Evolutionary conservation across 2,329 filamentous ascomycete species (phyloP).

Genomic region (Fusarium sterilihyphosum): DNA sequence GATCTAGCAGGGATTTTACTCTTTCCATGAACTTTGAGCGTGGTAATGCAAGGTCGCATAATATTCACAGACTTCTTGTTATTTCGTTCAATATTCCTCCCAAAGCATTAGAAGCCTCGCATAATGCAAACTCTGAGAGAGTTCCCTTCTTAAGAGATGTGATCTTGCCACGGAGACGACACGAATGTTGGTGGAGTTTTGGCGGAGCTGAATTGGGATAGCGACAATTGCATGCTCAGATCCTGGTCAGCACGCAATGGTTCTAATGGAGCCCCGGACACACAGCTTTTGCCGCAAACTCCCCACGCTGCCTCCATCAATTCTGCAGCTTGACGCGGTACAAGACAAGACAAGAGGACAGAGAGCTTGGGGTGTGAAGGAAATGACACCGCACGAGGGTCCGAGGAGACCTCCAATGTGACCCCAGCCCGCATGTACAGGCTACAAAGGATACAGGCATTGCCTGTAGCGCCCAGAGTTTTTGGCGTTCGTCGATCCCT

Average conservation of each 20-base stretch:
- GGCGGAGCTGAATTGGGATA: constrained; percentile 26
- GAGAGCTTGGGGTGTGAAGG: constrained; percentile 18
- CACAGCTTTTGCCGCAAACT: constrained; percentile 20
- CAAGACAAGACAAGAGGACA: not conserved
- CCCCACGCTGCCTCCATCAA: constrained; percentile 26
- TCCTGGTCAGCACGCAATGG: constrained; percentile 45
- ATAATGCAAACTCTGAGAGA: not conserved
- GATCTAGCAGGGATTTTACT: constrained; percentile 19
- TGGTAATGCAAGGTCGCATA: not conserved
- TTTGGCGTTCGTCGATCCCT: constrained; percentile 32
- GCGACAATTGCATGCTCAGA: constrained; percentile 42
- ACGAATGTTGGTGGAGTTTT: constrained; percentile 30
- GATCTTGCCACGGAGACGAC: constrained; percentile 8
- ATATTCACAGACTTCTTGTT: not conserved
- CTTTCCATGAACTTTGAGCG: not conserved
- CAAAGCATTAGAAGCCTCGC: fast-evolving
- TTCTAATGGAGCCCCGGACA: constrained; percentile 10
- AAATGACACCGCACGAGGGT: constrained; percentile 1
- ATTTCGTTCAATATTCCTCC: not conserved
- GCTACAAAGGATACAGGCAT: not conserved
- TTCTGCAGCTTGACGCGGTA: constrained; percentile 17
- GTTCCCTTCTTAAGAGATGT: not conserved
- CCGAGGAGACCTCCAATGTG: constrained; percentile 16
- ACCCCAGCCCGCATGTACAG: not conserved
- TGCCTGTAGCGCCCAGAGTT: constrained; percentile 2